phyloP scores from a whole-genome alignment of 2,329 filamentous ascomycete species.

The Didymella exigua region DNA sequence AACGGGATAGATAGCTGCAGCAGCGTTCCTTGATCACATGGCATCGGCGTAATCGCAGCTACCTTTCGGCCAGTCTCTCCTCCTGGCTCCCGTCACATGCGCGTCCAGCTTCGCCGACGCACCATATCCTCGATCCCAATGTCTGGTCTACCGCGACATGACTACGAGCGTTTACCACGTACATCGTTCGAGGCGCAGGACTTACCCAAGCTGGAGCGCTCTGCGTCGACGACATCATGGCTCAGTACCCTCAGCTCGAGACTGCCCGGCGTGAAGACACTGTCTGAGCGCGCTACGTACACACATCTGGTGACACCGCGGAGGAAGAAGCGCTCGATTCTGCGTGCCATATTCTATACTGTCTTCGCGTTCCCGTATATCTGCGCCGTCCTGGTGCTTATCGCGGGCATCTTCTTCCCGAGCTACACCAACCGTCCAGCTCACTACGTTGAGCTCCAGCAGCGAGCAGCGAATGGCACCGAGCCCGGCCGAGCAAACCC shows the following conservation, averaged over 20 bases:
- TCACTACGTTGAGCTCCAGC: slow-evolving; percentile 56
- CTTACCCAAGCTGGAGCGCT: slow-evolving; percentile 18
- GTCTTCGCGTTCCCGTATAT: slow-evolving; percentile 43
- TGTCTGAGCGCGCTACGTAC: slow-evolving; percentile 39
- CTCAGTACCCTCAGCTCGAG: slow-evolving; percentile 23
- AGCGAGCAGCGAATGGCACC: slow-evolving; percentile 34
- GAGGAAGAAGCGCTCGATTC: slow-evolving; percentile 38
- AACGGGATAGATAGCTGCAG: not conserved
- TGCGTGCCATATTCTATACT: slow-evolving; percentile 41
- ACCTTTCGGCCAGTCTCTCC: not conserved
- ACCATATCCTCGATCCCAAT: slow-evolving; percentile 16
- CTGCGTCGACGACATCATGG: slow-evolving; percentile 33
- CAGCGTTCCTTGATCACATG: not conserved
- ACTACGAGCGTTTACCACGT: slow-evolving; percentile 44
- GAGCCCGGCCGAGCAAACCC: slow-evolving; percentile 55
- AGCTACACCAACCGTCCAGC: slow-evolving; percentile 62
- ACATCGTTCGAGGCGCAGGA: slow-evolving; percentile 35
- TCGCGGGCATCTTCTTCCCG: slow-evolving; percentile 58
- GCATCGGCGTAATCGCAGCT: not conserved
- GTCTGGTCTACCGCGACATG: slow-evolving; percentile 29
- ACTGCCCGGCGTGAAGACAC: slow-evolving; percentile 33
- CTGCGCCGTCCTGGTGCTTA: slow-evolving; percentile 46
- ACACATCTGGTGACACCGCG: slow-evolving; percentile 42
- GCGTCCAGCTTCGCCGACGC: slow-evolving; percentile 9
- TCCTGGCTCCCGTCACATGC: not conserved